Evolutionary conservation across 192 early-diverging fungal species (phyloP).

Genomic region (Mortierella claussenii): DNA sequence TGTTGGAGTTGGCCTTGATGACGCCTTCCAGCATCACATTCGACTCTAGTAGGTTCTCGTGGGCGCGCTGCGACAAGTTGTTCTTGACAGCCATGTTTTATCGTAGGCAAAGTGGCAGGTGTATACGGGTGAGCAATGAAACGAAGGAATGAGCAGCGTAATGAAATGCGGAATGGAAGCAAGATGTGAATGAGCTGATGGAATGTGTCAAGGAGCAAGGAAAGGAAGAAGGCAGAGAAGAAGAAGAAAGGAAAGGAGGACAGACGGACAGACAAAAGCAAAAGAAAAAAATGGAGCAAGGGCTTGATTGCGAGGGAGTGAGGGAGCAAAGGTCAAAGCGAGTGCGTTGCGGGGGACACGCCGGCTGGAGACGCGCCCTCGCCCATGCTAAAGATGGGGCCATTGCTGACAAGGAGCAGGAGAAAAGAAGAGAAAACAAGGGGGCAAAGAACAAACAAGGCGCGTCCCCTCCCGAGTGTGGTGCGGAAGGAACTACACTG

Average conservation of each 20-base stretch:
- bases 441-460: background rate
- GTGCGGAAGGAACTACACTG: too few relatives aligned
- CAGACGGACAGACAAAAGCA: too few relatives aligned
- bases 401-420: too few relatives aligned
- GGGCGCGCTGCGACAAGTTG: slow-evolving; percentile 24
- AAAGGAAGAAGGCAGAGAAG: too few relatives aligned
- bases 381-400: too few relatives aligned
- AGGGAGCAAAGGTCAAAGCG: background rate
- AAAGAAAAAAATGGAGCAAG: too few relatives aligned
- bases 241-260: too few relatives aligned
- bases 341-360: too few relatives aligned
- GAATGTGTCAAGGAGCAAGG: too few relatives aligned
- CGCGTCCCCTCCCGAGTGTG: background rate
- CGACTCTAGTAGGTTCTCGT: slow-evolving; percentile 19
- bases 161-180: background rate
- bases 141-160: background rate
- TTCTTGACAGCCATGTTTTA: slow-evolving; percentile 10
- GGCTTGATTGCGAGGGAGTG: too few relatives aligned
- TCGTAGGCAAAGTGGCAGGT: too few relatives aligned
- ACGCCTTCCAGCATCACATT: slow-evolving; percentile 37
- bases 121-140: background rate
- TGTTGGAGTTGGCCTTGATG: slow-evolving; percentile 25
- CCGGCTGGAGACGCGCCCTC: too few relatives aligned
- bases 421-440: background rate
- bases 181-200: background rate